Percentiles rank a stretch among this genome's conserved stretches.
These are phyloP conservation scores for Brassica rapa DNA, from an alignment of 345 rosid genomes.

Conservation along the genomic window DNA sequence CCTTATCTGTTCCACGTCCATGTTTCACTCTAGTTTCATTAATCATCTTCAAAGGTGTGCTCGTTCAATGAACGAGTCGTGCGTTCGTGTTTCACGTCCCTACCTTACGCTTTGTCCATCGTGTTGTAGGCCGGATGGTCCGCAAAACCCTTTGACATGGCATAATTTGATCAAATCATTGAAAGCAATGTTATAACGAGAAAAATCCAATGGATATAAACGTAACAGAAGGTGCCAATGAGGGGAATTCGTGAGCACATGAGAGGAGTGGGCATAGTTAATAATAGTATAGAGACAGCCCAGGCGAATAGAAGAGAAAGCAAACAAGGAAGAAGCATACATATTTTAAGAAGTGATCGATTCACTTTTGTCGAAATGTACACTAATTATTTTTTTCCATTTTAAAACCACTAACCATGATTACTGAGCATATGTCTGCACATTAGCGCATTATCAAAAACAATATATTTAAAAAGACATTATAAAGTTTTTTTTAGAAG, in stretches of 20 bases:
- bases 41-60: slow-evolving; percentile 32
- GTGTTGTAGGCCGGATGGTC: slow-evolving; percentile 37
- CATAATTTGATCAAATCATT: slow-evolving; percentile 23
- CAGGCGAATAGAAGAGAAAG: slow-evolving; percentile 14
- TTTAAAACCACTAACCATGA: neutral
- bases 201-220: slow-evolving; percentile 35
- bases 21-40: slow-evolving; percentile 22
- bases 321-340: slow-evolving; percentile 27
- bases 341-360: neutral
- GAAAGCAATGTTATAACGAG: slow-evolving; percentile 29
- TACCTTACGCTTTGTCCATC: slow-evolving; percentile 36
- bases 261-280: slow-evolving; percentile 36
- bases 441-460: neutral
- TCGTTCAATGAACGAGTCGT: slow-evolving; percentile 28
- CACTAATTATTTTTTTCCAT: neutral
- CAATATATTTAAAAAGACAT: neutral
- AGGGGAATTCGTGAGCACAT: slow-evolving; percentile 37
- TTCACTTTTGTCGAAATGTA: neutral
- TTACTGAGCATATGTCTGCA: neutral
- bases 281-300: slow-evolving; percentile 17
- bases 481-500: neutral
- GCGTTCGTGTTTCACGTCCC: slow-evolving; percentile 35
- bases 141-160: slow-evolving; percentile 11
- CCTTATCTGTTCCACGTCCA: slow-evolving; percentile 36
- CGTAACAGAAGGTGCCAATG: slow-evolving; percentile 32